These are phyloP conservation scores for Pisolithus orientalis DNA, from an alignment of 768 basidiomycete genomes.

Conservation along the genomic window DNA sequence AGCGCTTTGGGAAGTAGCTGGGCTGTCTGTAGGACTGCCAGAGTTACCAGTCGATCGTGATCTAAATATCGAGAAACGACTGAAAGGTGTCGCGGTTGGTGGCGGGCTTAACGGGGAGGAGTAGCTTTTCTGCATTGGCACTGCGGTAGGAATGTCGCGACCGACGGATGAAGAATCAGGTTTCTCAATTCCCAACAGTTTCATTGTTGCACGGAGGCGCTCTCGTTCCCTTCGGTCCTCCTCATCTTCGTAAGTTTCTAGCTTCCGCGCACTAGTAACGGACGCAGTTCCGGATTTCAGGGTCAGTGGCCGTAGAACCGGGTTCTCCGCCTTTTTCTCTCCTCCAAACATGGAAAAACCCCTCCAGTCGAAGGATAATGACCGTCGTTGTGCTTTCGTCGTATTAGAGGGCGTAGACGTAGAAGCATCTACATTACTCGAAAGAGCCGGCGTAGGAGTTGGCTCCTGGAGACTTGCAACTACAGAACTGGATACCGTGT, in stretches of 20 bases:
- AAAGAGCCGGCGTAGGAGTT: conserved; percentile 16
- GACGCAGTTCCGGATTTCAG: conserved; percentile 57
- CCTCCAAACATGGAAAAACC: conserved; percentile 61
- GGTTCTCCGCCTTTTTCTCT: conserved; percentile 57
- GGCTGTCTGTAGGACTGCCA: conserved; percentile 44
- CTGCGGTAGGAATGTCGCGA: conserved; percentile 23
- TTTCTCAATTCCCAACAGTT: conserved; percentile 85
- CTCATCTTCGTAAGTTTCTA: conserved; percentile 88
- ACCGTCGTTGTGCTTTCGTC: conserved; percentile 55
- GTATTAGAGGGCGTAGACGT: conserved; percentile 15
- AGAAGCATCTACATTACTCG: conserved; percentile 5
- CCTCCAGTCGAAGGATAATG: conserved; percentile 83
- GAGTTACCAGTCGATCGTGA: conserved; percentile 40
- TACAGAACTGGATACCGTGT: conserved; percentile 31
- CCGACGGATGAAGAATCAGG: conserved; percentile 40
- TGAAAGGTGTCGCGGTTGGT: conserved; percentile 22
- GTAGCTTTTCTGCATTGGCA: conserved; percentile 34
- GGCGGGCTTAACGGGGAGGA: conserved; percentile 32
- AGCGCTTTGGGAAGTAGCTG: conserved; percentile 34
- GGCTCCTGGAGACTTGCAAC: conserved; percentile 27
- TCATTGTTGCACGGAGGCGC: conserved; percentile 85
- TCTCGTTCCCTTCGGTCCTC: conserved; percentile 86
- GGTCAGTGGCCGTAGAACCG: conserved; percentile 64
- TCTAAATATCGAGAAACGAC: conserved; percentile 71
- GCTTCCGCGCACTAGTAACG: conserved; percentile 62